Evolutionary conservation across 768 basidiomycete species (phyloP).

Genomic region (Lentinula edodes): DNA sequence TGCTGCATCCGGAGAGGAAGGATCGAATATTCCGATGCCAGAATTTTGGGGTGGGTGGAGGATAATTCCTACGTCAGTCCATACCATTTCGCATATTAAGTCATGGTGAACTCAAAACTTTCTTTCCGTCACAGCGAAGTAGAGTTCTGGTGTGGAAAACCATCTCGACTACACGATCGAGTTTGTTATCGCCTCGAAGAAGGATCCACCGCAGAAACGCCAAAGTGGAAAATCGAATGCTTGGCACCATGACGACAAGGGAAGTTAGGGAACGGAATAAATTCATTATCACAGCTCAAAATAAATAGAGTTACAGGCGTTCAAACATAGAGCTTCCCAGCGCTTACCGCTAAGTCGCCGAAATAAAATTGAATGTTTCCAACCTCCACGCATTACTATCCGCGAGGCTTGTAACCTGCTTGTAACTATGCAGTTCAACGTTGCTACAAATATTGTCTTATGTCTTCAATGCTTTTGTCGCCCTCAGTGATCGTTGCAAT

Average conservation of each 20-base stretch:
- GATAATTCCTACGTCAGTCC: conserved; percentile 74
- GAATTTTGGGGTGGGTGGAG: conserved; percentile 98
- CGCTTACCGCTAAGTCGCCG: too few relatives aligned
- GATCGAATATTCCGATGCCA: conserved; percentile 62
- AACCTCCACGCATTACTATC: too few relatives aligned
- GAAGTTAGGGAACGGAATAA: too few relatives aligned
- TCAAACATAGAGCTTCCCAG: too few relatives aligned
- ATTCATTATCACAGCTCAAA: too few relatives aligned
- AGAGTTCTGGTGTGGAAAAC: conserved; percentile 96
- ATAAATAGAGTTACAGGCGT: too few relatives aligned
- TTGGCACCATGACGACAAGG: conserved; percentile 46
- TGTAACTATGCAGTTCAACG: too few relatives aligned
- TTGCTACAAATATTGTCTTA: too few relatives aligned
- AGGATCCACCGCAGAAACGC: conserved; percentile 39
- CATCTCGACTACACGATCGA: conserved; percentile 91
- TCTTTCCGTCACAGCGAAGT: conserved; percentile 58
- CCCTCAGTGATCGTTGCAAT: too few relatives aligned
- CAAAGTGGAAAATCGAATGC: conserved; percentile 74
- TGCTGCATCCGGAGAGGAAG: conserved; percentile 16
- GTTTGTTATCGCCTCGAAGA: conserved; percentile 65
- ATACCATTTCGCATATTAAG: conserved; percentile 19
- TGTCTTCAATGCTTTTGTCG: too few relatives aligned
- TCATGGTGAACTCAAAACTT: not conserved
- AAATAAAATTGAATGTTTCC: too few relatives aligned
- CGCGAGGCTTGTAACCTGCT: too few relatives aligned